Evolutionary conservation across 2,329 filamentous ascomycete species (phyloP).

Genomic region (Exophiala xenobiotica): DNA sequence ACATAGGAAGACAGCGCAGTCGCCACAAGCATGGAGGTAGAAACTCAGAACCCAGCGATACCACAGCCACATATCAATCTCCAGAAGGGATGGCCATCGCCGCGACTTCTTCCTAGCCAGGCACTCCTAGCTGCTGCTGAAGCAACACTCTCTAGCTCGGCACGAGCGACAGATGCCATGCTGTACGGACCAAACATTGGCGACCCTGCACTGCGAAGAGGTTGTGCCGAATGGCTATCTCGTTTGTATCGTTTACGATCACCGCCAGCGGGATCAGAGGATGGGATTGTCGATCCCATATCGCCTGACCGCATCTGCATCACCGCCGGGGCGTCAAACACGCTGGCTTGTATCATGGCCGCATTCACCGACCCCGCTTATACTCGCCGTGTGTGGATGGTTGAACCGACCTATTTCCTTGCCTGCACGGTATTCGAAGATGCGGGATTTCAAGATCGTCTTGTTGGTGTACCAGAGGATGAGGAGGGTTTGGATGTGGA

Average conservation of each 20-base stretch:
- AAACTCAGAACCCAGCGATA: neutral
- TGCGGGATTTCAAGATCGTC: constrained; percentile 60
- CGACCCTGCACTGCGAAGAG: constrained; percentile 63
- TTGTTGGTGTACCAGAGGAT: constrained; percentile 68
- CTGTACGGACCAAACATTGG: constrained; percentile 77
- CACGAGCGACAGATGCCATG: constrained; percentile 47
- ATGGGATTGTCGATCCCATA: constrained; percentile 48
- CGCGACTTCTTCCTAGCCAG: constrained; percentile 62
- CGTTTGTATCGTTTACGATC: constrained; percentile 53
- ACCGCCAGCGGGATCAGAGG: neutral
- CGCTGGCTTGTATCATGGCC: constrained; percentile 65
- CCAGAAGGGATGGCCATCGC: constrained; percentile 47
- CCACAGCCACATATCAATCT: constrained; percentile 38
- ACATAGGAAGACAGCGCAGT: too few species aligned
- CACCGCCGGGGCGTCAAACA: constrained; percentile 73
- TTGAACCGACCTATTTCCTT: constrained; percentile 71
- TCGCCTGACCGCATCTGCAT: constrained; percentile 62
- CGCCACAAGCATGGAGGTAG: neutral
- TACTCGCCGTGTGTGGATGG: constrained; percentile 69
- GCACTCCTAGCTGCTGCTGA: constrained; percentile 47
- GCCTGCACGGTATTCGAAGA: constrained; percentile 73
- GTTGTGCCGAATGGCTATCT: constrained; percentile 68
- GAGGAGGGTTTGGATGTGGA: constrained; percentile 67
- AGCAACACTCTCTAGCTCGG: constrained; percentile 4
- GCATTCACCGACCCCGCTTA: constrained; percentile 70